Evolutionary conservation across 352 stramenopile species (phyloP).

Genomic region (Pythium sp.): DNA sequence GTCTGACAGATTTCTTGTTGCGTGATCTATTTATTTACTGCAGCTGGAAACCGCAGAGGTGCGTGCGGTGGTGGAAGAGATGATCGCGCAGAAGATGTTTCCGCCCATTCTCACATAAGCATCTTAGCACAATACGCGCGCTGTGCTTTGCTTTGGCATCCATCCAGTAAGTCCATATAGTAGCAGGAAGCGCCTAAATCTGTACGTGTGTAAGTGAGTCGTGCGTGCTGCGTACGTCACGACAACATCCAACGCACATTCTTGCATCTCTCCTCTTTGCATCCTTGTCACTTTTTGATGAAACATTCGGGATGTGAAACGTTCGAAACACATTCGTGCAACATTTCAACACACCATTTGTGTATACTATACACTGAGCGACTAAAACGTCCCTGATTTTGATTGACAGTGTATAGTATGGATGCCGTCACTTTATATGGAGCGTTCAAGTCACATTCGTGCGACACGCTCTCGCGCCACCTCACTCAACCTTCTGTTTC

Average conservation of each 20-base stretch:
- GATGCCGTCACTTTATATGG: not conserved
- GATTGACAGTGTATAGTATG: too few species aligned
- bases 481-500: slow-evolving; percentile 1
- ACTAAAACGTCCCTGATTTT: too few species aligned
- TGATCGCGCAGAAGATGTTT: slow-evolving; percentile 81
- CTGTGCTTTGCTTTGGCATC: not conserved
- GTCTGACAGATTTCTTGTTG: not conserved
- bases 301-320: not conserved
- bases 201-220: not conserved
- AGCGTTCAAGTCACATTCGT: not conserved
- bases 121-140: not conserved
- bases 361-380: too few species aligned
- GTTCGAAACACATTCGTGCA: slow-evolving; percentile 9
- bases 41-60: slow-evolving; percentile 63
- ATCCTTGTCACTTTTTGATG: not conserved
- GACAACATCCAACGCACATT: not conserved
- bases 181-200: not conserved
- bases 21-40: not conserved
- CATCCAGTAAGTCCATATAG: not conserved
- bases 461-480: not conserved
- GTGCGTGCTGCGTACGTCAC: slow-evolving; percentile 3
- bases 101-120: slow-evolving; percentile 58
- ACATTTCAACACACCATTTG: not conserved
- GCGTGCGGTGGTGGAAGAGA: slow-evolving; percentile 59
- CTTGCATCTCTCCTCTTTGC: slow-evolving; percentile 4